A percentile compares a stretch with the other conserved stretches of the same genome.
Conservation (phyloP, 306 rosid species). For the Pterocarpus macrocarpus region DNA sequence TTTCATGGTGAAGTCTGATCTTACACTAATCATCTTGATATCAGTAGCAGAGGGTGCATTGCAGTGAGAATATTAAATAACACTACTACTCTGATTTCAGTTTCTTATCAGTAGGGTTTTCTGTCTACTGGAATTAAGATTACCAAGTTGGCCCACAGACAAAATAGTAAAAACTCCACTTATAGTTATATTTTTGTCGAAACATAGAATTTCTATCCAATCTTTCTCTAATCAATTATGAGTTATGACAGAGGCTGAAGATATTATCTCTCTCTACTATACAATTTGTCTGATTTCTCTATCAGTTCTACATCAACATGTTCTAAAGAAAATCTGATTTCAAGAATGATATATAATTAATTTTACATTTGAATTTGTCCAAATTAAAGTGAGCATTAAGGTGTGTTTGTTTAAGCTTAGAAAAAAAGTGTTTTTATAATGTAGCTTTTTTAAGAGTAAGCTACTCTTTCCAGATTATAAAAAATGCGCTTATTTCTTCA, state of each 20-base stretch:
- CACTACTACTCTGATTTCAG: background rate
- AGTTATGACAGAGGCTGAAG: background rate
- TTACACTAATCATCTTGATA: background rate
- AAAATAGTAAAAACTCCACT: slow-evolving; percentile 4
- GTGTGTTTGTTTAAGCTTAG: too few species aligned
- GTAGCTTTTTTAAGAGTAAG: too few species aligned
- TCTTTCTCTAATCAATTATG: background rate
- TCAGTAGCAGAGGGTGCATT: background rate
- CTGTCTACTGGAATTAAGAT: background rate
- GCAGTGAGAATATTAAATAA: background rate
- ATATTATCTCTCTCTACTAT: background rate
- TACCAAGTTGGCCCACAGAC: slow-evolving; percentile 7
- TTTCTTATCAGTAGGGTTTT: background rate
- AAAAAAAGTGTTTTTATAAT: too few species aligned
- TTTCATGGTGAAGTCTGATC: too few species aligned
- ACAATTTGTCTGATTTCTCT: too few species aligned
- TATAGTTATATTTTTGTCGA: background rate
- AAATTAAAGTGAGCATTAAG: slow-evolving; percentile 13
- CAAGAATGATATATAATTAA: background rate
- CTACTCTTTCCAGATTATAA: too few species aligned
- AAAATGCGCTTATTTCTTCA: too few species aligned
- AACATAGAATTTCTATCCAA: background rate
- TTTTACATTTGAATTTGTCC: background rate
- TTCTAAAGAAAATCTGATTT: background rate
- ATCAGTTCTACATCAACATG: background rate